phyloP scores from a whole-genome alignment of 208 protist species.

The Leishmania martiniquensis region DNA sequence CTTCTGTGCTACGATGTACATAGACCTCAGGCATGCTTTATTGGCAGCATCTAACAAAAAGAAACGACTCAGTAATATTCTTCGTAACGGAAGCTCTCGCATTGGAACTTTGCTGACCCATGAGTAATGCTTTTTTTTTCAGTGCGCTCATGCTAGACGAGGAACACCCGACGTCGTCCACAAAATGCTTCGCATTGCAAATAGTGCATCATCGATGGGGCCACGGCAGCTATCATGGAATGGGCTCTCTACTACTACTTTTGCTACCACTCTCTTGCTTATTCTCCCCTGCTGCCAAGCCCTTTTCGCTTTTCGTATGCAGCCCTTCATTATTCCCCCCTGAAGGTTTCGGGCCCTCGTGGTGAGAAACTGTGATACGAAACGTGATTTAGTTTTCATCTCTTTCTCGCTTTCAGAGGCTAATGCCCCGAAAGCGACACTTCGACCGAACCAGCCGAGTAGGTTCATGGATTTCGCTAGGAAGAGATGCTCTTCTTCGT shows the following conservation, averaged over 20 bases:
- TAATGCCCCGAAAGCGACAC: constrained; percentile 46
- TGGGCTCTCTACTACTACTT: neutral
- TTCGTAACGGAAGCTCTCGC: neutral
- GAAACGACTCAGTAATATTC: neutral
- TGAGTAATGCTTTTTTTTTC: neutral
- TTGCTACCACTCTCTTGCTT: neutral
- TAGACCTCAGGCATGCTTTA: neutral
- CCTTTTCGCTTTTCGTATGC: neutral
- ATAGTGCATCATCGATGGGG: neutral
- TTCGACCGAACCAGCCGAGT: constrained; percentile 49
- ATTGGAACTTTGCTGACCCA: neutral
- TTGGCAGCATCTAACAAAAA: neutral
- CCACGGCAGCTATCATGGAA: neutral
- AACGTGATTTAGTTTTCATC: constrained; percentile 5
- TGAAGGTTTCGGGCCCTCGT: neutral
- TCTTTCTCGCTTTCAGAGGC: neutral
- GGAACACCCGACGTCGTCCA: neutral
- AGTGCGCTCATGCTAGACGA: neutral
- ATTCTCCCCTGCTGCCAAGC: neutral
- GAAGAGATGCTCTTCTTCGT: constrained; percentile 54
- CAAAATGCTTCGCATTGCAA: neutral
- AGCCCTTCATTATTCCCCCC: constrained; percentile 1
- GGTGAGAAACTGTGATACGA: neutral
- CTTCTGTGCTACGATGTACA: constrained; percentile 28
- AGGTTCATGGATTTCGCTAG: constrained; percentile 71